Evolutionary conservation across 306 rosid genomes (phyloP).

Genomic region (Cyclanthera cordifolia): DNA sequence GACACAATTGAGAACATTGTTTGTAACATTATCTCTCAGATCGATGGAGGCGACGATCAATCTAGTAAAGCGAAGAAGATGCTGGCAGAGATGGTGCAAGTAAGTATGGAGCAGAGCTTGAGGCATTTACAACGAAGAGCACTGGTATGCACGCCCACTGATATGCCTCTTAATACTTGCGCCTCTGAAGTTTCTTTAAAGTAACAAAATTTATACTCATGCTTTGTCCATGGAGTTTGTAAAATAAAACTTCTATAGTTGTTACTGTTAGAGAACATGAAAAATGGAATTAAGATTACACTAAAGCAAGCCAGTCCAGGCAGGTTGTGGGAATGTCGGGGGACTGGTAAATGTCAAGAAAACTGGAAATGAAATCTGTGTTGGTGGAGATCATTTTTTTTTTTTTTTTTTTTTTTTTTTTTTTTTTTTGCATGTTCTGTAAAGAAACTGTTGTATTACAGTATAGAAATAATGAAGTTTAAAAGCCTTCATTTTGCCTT

Average conservation of each 20-base stretch:
- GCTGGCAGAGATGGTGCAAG: constrained; percentile 98
- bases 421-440: constrained; percentile 22
- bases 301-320: constrained; percentile 84
- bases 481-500: background rate
- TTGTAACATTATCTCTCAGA: constrained; percentile 79
- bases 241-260: constrained; percentile 26
- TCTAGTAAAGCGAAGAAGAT: constrained; percentile 82
- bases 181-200: constrained; percentile 77
- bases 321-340: constrained; percentile 49
- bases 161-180: constrained; percentile 52
- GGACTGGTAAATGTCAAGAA: constrained; percentile 85
- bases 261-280: constrained; percentile 13
- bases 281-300: constrained; percentile 14
- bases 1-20: constrained; percentile 91
- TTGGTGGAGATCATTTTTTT: constrained; percentile 17
- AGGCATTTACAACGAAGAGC: constrained; percentile 91
- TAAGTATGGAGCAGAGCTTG: constrained; percentile 95
- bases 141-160: constrained; percentile 78
- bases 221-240: constrained; percentile 23
- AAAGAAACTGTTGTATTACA: constrained; percentile 37
- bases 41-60: constrained; percentile 85
- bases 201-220: constrained; percentile 23
- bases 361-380: constrained; percentile 23
- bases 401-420: background rate
- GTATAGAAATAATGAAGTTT: constrained; percentile 20